A percentile compares a stretch with the other conserved stretches of the same genome.
These are phyloP conservation scores for Raffaelea deltoideospora DNA, from an alignment of 2,329 filamentous ascomycete species.

Conservation along the genomic window DNA sequence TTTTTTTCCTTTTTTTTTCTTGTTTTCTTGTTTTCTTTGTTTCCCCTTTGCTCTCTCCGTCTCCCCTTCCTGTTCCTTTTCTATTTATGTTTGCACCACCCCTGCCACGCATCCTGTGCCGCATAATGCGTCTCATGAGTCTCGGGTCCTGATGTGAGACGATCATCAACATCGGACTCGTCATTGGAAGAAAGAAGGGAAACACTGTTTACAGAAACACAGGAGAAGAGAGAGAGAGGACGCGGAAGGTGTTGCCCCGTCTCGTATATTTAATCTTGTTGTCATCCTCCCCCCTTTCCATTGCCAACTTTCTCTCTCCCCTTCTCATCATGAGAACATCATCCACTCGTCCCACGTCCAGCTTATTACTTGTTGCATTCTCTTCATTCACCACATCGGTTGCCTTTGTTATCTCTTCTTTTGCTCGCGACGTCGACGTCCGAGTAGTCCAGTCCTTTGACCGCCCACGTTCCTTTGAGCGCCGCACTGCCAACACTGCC, in stretches of 20 bases:
- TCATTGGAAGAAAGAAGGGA: background rate
- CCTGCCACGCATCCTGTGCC: slow-evolving; percentile 1
- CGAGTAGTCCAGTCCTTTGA: slow-evolving; percentile 2
- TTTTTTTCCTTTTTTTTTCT: background rate
- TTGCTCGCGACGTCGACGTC: slow-evolving; percentile 16
- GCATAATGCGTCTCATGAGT: slow-evolving; percentile 8
- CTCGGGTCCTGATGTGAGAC: slow-evolving; percentile 1
- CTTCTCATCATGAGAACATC: slow-evolving; percentile 23
- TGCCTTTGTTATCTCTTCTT: slow-evolving; percentile 12
- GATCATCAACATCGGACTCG: slow-evolving; percentile 4
- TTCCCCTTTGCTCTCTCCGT: background rate
- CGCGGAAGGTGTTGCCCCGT: background rate
- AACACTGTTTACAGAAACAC: background rate
- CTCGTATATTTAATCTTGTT: background rate
- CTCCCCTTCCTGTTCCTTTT: background rate
- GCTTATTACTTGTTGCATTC: slow-evolving; percentile 12
- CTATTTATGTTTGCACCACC: too few species aligned
- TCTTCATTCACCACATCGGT: slow-evolving; percentile 12
- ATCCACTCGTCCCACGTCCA: background rate
- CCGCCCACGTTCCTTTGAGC: too few species aligned
- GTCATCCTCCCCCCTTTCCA: background rate
- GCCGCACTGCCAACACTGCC: too few species aligned
- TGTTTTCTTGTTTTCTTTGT: background rate
- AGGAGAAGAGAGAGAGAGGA: background rate
- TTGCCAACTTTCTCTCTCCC: slow-evolving; percentile 8